phyloP scores from a whole-genome alignment of 2,329 filamentous ascomycete species.

The Amesomyces nigricolor region DNA sequence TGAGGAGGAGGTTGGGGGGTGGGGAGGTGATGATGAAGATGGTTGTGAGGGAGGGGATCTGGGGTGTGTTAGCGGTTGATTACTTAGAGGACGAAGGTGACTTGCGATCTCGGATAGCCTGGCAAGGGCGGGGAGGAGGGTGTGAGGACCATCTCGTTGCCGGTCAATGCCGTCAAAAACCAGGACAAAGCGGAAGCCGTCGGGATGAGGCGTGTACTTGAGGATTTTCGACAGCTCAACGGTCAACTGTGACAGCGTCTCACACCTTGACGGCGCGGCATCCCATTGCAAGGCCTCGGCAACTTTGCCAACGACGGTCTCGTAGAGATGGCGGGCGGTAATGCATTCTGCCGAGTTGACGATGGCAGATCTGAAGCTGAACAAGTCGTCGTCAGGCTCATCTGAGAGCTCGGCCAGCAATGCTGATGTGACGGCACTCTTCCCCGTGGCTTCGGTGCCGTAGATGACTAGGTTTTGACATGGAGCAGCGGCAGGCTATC shows the following conservation, averaged over 20 bases:
- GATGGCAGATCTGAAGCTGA: constrained; percentile 51
- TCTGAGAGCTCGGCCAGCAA: constrained; percentile 48
- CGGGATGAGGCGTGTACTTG: constrained; percentile 35
- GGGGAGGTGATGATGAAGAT: constrained; percentile 75
- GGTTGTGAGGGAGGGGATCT: constrained; percentile 75
- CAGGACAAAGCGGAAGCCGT: constrained; percentile 61
- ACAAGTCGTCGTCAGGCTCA: constrained; percentile 35
- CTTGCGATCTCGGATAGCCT: constrained; percentile 74
- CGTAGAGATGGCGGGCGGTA: constrained; percentile 69
- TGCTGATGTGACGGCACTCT: constrained; percentile 62
- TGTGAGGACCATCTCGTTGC: constrained; percentile 73
- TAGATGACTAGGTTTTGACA: constrained; percentile 73
- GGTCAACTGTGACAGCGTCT: constrained; percentile 70
- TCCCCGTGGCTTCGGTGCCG: constrained; percentile 82
- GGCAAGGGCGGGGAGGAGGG: constrained; percentile 73
- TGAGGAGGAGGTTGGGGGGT: constrained; percentile 62
- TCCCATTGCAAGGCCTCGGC: constrained; percentile 45
- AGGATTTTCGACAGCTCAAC: constrained; percentile 66
- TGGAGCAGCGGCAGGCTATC: constrained; percentile 60
- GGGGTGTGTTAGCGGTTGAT: constrained; percentile 11
- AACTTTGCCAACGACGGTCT: constrained; percentile 60
- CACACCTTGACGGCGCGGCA: constrained; percentile 59
- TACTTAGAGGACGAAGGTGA: constrained; percentile 15
- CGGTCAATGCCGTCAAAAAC: constrained; percentile 85
- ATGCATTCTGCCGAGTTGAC: constrained; percentile 71